Percentiles rank a stretch among this genome's conserved stretches.
Evolutionary conservation across 2,329 filamentous ascomycete genomes (phyloP).

Genomic region (Aspergillus neoniger): DNA sequence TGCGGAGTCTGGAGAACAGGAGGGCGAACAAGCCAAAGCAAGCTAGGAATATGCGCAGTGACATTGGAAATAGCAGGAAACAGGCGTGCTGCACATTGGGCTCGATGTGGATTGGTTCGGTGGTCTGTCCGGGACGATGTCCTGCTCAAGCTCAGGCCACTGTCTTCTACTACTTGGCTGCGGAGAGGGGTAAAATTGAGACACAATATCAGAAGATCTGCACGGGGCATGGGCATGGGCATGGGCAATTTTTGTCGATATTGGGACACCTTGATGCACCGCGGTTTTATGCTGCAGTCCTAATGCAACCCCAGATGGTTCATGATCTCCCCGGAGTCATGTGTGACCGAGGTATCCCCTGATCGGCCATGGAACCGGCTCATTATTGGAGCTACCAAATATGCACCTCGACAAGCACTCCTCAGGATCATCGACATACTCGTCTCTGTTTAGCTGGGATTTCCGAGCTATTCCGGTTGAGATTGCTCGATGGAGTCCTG

Average conservation of each 20-base stretch:
- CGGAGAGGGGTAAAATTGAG: background rate
- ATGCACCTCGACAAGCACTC: conserved; percentile 4
- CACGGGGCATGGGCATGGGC: background rate
- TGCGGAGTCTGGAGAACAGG: conserved; percentile 20
- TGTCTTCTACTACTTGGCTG: background rate
- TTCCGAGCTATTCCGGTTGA: background rate
- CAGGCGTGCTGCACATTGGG: background rate
- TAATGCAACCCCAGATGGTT: conserved; percentile 5
- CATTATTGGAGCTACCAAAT: conserved; percentile 12
- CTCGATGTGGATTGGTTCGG: background rate
- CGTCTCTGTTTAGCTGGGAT: background rate
- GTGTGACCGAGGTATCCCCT: conserved; percentile 29
- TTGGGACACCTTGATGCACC: background rate
- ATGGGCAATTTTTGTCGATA: background rate
- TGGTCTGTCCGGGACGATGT: background rate
- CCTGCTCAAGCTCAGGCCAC: background rate
- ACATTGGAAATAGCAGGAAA: background rate
- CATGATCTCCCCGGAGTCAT: conserved; percentile 18
- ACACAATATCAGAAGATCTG: background rate
- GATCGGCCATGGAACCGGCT: conserved; percentile 16
- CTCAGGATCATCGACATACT: background rate
- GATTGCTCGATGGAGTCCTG: background rate
- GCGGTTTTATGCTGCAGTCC: background rate
- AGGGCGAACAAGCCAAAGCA: conserved; percentile 20
- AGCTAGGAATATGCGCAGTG: background rate